Conservation (phyloP, 805 yeast genomes). For the Metschnikowia amazonensis region DNA sequence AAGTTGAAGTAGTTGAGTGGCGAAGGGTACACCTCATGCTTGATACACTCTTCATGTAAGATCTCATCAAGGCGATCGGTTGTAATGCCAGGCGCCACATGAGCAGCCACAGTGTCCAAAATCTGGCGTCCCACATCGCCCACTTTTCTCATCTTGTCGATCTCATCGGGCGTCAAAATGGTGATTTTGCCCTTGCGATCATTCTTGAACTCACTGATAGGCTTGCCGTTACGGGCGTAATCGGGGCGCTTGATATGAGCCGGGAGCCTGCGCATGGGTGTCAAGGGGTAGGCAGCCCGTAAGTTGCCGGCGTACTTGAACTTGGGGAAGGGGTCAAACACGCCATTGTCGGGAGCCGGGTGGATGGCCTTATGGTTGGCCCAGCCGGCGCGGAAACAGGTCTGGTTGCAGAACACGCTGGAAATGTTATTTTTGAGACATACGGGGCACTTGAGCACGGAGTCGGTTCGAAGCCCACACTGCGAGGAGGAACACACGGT, state of each 20-base stretch:
- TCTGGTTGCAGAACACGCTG: conserved; percentile 74
- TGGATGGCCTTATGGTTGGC: conserved; percentile 73
- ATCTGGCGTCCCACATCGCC: conserved; percentile 78
- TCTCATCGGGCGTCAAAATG: conserved; percentile 60
- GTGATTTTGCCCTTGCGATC: conserved; percentile 67
- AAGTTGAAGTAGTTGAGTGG: conserved; percentile 91
- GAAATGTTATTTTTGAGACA: conserved; percentile 71
- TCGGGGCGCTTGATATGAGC: conserved; percentile 73
- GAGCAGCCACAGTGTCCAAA: conserved; percentile 83
- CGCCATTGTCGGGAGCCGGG: conserved; percentile 49
- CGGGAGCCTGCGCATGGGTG: conserved; percentile 70
- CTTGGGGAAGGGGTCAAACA: conserved; percentile 83
- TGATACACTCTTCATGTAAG: conserved; percentile 83
- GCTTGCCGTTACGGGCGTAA: conserved; percentile 76
- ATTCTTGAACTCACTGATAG: conserved; percentile 69
- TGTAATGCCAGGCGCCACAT: conserved; percentile 81
- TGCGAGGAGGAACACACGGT: conserved; percentile 66
- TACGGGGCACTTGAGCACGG: conserved; percentile 82
- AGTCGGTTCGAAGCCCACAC: conserved; percentile 79
- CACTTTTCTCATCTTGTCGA: conserved; percentile 72
- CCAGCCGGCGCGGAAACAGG: conserved; percentile 75
- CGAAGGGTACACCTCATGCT: conserved; percentile 89
- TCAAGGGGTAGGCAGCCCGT: conserved; percentile 77
- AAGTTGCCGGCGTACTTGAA: conserved; percentile 70
- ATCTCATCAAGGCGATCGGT: conserved; percentile 88